Percentiles rank a stretch among this genome's conserved stretches.
Conservation (phyloP, 768 basidiomycete genomes). For the Coprinellus aureogranulatus region DNA sequence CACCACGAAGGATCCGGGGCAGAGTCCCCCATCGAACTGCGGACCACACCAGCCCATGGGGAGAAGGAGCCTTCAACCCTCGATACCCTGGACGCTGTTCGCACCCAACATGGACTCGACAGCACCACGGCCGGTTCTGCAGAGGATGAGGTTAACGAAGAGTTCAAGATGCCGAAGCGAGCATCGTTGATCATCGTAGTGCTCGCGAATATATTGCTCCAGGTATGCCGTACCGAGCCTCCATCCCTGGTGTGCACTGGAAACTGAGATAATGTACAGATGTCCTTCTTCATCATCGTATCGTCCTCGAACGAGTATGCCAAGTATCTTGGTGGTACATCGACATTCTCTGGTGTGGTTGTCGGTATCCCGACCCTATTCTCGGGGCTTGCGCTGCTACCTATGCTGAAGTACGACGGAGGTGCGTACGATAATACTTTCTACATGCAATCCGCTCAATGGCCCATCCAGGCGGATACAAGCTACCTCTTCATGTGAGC, state of each 20-base stretch:
- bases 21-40: background rate
- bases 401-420: constrained; percentile 53
- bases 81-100: too few species aligned
- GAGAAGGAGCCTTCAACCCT: too few species aligned
- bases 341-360: constrained; percentile 67
- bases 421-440: constrained; percentile 31
- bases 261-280: constrained; percentile 28
- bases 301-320: constrained; percentile 66
- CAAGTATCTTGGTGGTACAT: constrained; percentile 58
- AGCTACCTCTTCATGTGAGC: constrained; percentile 49
- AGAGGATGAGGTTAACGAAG: constrained; percentile 2
- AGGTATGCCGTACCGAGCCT: constrained; percentile 20
- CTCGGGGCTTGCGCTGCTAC: constrained; percentile 56
- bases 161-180: constrained; percentile 27
- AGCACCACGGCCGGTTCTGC: too few species aligned
- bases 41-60: too few species aligned
- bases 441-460: background rate
- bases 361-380: constrained; percentile 68
- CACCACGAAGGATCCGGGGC: background rate
- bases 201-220: constrained; percentile 27
- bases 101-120: too few species aligned
- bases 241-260: background rate
- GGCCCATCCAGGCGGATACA: constrained; percentile 47
- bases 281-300: constrained; percentile 68
- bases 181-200: constrained; percentile 27